Evolutionary conservation across 2,329 filamentous ascomycete genomes (phyloP).

Genomic region (Colletotrichum sp.): DNA sequence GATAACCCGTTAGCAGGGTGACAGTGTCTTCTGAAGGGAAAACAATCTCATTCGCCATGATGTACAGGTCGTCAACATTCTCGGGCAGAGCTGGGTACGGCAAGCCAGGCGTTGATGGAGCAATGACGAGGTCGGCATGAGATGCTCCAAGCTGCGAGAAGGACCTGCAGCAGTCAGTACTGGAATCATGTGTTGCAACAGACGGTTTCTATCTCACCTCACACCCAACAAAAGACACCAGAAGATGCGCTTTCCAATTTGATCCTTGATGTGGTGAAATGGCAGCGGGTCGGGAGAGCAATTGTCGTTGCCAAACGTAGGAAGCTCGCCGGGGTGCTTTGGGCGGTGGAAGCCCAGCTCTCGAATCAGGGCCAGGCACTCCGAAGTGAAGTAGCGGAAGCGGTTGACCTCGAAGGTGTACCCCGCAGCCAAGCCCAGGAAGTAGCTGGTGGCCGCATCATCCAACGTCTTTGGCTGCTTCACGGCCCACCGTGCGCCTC

Average conservation of each 20-base stretch:
- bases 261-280: constrained; percentile 74
- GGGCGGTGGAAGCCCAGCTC: constrained; percentile 70
- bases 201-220: constrained; percentile 49
- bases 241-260: constrained; percentile 80
- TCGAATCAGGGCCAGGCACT: constrained; percentile 72
- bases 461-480: constrained; percentile 55
- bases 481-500: constrained; percentile 59
- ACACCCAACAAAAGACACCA: constrained; percentile 82
- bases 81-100: constrained; percentile 80
- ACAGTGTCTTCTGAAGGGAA: constrained; percentile 71
- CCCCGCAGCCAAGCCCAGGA: constrained; percentile 68
- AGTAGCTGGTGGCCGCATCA: constrained; percentile 76
- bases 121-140: constrained; percentile 74
- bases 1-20: constrained; percentile 80
- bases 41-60: constrained; percentile 73
- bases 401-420: constrained; percentile 73
- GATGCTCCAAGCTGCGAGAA: constrained; percentile 78
- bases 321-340: constrained; percentile 45
- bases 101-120: constrained; percentile 76
- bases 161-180: constrained; percentile 53
- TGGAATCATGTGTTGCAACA: background rate
- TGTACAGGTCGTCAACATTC: constrained; percentile 85
- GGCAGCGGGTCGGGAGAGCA: constrained; percentile 45
- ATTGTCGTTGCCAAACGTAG: constrained; percentile 43
- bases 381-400: constrained; percentile 75